Conservation (phyloP, 176 grass and related monocot genomes). For the Cenchrus purpureus region DNA sequence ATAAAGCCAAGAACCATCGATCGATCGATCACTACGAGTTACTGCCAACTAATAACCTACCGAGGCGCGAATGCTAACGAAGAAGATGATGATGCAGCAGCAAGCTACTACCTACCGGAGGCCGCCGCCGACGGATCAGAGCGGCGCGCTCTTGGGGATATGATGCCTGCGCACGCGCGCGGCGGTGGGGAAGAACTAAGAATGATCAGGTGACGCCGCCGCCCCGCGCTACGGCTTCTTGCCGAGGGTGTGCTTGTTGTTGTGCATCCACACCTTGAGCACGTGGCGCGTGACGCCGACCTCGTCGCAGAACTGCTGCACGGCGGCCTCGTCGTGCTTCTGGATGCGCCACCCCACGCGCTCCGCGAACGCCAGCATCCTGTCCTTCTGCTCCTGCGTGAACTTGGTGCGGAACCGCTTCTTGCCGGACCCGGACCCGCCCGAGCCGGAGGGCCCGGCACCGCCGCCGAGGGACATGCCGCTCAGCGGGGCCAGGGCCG, state of each 20-base stretch:
- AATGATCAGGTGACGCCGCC: background rate
- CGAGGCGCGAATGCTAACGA: slow-evolving; percentile 7
- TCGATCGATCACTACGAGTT: slow-evolving; percentile 32
- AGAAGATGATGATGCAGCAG: slow-evolving; percentile 6
- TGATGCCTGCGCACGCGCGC: background rate
- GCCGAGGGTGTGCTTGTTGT: slow-evolving; percentile 93
- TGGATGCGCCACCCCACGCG: slow-evolving; percentile 92
- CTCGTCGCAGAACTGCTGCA: slow-evolving; percentile 91
- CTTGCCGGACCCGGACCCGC: slow-evolving; percentile 63
- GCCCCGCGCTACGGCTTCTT: slow-evolving; percentile 63
- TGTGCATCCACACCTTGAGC: slow-evolving; percentile 99
- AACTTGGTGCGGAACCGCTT: slow-evolving; percentile 93
- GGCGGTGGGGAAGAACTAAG: background rate
- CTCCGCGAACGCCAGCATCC: slow-evolving; percentile 90
- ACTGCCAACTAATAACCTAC: slow-evolving; percentile 40
- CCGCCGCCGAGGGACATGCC: slow-evolving; percentile 43
- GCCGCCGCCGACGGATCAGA: background rate
- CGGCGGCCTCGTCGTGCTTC: slow-evolving; percentile 89
- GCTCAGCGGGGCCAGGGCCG: slow-evolving; percentile 37
- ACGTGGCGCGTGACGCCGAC: slow-evolving; percentile 82
- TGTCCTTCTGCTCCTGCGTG: slow-evolving; percentile 91
- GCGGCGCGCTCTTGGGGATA: background rate
- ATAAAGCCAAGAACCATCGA: slow-evolving; percentile 34
- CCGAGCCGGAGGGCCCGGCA: slow-evolving; percentile 47
- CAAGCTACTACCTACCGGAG: slow-evolving; percentile 27